These are phyloP conservation scores for Xylaria sp. DNA, from an alignment of 2,329 filamentous ascomycete species.

Conservation along the genomic window DNA sequence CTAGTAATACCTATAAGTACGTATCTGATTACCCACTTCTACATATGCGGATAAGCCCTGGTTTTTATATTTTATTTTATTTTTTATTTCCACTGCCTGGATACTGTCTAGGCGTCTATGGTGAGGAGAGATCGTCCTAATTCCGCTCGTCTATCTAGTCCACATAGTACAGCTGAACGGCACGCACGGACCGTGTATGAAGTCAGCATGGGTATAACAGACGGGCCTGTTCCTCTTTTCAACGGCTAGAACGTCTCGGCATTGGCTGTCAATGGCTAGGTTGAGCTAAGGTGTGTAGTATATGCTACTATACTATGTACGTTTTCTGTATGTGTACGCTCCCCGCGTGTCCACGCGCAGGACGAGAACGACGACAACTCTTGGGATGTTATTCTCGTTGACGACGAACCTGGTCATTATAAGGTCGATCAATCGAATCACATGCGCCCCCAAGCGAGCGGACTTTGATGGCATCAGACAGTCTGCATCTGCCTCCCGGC, in stretches of 20 bases:
- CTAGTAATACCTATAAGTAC: too few relatives aligned
- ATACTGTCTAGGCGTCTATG: too few relatives aligned
- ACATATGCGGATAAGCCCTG: neutral
- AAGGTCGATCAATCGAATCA: neutral
- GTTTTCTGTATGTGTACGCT: neutral
- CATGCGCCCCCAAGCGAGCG: neutral
- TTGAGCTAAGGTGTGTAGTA: neutral
- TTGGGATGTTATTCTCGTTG: too few relatives aligned
- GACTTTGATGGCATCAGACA: neutral
- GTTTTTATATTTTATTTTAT: neutral
- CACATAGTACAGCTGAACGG: too few relatives aligned
- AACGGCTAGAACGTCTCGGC: conserved; percentile 2
- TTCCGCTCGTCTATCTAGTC: too few relatives aligned
- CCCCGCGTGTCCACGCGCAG: neutral
- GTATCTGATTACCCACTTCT: too few relatives aligned
- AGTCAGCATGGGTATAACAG: neutral
- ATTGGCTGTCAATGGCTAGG: neutral
- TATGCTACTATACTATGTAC: neutral
- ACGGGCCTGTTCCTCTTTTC: neutral
- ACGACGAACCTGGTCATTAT: too few relatives aligned
- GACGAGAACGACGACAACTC: too few relatives aligned
- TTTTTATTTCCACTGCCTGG: neutral
- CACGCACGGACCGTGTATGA: neutral
- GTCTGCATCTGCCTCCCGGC: neutral
- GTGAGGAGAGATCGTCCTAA: too few relatives aligned